These are phyloP conservation scores for Articulospora tetracladia DNA, from an alignment of 495 filamentous ascomycete species.

Conservation along the genomic window DNA sequence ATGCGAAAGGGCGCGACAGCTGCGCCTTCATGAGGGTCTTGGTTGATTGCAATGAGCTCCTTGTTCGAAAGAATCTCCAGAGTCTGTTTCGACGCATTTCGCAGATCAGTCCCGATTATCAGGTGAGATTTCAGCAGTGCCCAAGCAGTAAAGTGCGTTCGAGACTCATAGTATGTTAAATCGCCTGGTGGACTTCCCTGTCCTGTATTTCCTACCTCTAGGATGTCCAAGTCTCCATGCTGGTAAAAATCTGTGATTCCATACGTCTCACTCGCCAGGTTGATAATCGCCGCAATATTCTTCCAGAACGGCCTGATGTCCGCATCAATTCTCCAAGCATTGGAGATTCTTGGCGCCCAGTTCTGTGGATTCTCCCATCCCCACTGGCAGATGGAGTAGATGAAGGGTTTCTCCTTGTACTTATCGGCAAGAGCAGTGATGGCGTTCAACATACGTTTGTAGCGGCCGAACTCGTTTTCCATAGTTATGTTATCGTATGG, in stretches of 20 bases:
- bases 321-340: not conserved
- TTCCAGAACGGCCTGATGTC: not conserved
- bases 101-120: slow-evolving; percentile 42
- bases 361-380: not conserved
- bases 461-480: too few species aligned
- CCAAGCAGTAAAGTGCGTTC: slow-evolving; percentile 49
- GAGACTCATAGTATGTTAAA: slow-evolving; percentile 33
- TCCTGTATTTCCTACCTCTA: slow-evolving; percentile 36
- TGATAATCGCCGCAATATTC: not conserved
- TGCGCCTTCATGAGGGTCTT: slow-evolving; percentile 30
- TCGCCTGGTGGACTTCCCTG: slow-evolving; percentile 11
- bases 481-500: not conserved
- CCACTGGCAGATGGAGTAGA: not conserved
- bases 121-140: slow-evolving; percentile 48
- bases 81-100: slow-evolving; percentile 28
- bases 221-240: slow-evolving; percentile 3
- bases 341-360: not conserved
- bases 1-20: not conserved
- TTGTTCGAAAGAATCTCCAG: slow-evolving; percentile 38
- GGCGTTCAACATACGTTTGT: not conserved
- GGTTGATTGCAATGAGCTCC: slow-evolving; percentile 44
- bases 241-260: not conserved
- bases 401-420: not conserved
- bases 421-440: not conserved
- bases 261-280: not conserved